Evolutionary conservation across 140 eudicot species (phyloP).

Genomic region (Erigeron philadelphicus): DNA sequence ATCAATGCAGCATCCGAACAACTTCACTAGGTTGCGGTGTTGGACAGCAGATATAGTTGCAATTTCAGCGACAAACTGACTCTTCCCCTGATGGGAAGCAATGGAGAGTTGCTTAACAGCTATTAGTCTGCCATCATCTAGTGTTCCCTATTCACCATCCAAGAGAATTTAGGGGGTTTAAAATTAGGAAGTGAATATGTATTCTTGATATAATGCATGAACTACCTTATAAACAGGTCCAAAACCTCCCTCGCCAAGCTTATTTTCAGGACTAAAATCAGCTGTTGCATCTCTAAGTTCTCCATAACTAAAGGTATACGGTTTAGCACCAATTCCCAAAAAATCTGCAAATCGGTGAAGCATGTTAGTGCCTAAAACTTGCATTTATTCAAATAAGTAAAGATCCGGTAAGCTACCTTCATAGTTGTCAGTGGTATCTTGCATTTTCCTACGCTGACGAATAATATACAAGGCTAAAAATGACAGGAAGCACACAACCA

Average conservation of each 20-base stretch:
- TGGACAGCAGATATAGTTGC: slow-evolving; percentile 72
- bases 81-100: slow-evolving; percentile 55
- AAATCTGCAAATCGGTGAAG: slow-evolving; percentile 44
- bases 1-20: slow-evolving; percentile 65
- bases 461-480: slow-evolving; percentile 28
- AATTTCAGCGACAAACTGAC: slow-evolving; percentile 73
- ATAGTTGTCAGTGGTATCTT: slow-evolving; percentile 25
- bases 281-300: slow-evolving; percentile 63
- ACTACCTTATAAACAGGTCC: too few relatives aligned
- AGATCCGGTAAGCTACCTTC: slow-evolving; percentile 36
- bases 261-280: slow-evolving; percentile 18
- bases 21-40: slow-evolving; percentile 58
- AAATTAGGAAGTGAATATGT: too few relatives aligned
- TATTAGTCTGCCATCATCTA: slow-evolving; percentile 49
- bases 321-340: slow-evolving; percentile 55
- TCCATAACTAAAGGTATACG: slow-evolving; percentile 51
- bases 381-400: not conserved
- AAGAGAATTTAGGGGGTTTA: not conserved
- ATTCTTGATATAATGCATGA: too few relatives aligned
- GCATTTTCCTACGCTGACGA: slow-evolving; percentile 34
- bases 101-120: slow-evolving; percentile 59
- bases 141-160: slow-evolving; percentile 43
- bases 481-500: slow-evolving; percentile 33
- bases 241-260: too few relatives aligned
- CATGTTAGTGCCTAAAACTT: not conserved